Evolutionary conservation across 1,139 yeast genomes (phyloP).

Genomic region (Scheffersomyces segobiensis): DNA sequence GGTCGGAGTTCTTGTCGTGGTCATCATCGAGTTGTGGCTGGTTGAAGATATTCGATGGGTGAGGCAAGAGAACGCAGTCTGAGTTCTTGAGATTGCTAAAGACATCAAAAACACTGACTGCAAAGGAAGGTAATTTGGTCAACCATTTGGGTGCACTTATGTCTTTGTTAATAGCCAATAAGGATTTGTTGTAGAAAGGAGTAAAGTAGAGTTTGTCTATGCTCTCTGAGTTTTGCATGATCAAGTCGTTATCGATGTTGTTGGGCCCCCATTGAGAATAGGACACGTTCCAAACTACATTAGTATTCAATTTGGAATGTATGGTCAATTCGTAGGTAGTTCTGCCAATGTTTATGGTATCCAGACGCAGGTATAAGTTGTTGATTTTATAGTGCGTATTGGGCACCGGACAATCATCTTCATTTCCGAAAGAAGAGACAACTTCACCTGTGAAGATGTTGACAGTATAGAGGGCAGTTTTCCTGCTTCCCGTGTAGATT

Average conservation of each 20-base stretch:
- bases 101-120: conserved; percentile 74
- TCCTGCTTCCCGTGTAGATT: conserved; percentile 83
- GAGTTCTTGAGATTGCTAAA: conserved; percentile 35
- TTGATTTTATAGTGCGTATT: conserved; percentile 19
- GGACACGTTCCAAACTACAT: conserved; percentile 80
- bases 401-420: conserved; percentile 32
- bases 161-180: conserved; percentile 64
- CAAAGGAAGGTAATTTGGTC: conserved; percentile 62
- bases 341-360: conserved; percentile 49
- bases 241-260: conserved; percentile 74
- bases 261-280: conserved; percentile 94
- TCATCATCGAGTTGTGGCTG: conserved; percentile 33
- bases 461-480: conserved; percentile 73
- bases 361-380: conserved; percentile 13
- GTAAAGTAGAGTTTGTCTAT: conserved; percentile 76
- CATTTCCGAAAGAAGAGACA: conserved; percentile 65
- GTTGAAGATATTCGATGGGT: conserved; percentile 53
- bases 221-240: conserved; percentile 49
- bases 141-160: conserved; percentile 81
- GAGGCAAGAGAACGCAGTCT: conserved; percentile 58
- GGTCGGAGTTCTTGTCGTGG: conserved; percentile 28
- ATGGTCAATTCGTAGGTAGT: conserved; percentile 49
- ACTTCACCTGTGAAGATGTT: conserved; percentile 78
- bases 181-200: conserved; percentile 76
- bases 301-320: conserved; percentile 56